Conservation (phyloP, 352 stramenopile species). For the Phytophthora megakarya region DNA sequence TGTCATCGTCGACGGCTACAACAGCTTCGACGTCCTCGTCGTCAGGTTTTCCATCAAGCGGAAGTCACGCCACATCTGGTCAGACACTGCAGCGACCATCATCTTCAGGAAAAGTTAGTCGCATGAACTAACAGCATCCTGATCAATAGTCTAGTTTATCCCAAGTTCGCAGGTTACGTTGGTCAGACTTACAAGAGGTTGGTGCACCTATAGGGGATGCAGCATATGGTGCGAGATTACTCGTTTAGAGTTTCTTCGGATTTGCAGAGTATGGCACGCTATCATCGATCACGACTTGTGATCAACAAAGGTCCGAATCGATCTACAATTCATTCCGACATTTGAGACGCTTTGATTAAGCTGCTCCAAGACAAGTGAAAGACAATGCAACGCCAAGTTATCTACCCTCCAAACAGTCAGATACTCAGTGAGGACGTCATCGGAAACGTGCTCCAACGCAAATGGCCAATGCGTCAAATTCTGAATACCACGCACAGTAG, state of each 20-base stretch:
- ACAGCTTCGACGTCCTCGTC: constrained; percentile 27
- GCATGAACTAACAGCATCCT: constrained; percentile 1
- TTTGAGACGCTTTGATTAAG: not conserved
- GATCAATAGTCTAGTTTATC: not conserved
- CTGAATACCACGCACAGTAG: not conserved
- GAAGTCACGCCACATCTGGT: constrained; percentile 8
- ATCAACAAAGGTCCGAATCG: no score
- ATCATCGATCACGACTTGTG: not conserved
- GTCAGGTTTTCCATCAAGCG: constrained; percentile 12
- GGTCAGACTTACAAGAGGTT: no score
- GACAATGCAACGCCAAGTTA: not conserved
- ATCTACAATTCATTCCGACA: not conserved
- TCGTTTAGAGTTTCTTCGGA: not conserved
- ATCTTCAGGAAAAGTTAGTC: constrained; percentile 15
- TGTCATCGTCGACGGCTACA: constrained; percentile 31
- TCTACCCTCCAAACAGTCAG: constrained; percentile 5
- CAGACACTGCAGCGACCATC: constrained; percentile 18
- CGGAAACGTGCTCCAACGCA: not conserved
- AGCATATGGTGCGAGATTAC: not conserved
- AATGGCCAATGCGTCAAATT: not conserved
- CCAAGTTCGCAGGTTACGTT: not conserved
- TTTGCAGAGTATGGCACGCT: not conserved
- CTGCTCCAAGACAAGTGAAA: not conserved
- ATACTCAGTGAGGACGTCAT: not conserved
- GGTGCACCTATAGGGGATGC: no score